phyloP scores from a whole-genome alignment of 371 early-diverging fungal genomes.

The Syncephalastrum monosporum region DNA sequence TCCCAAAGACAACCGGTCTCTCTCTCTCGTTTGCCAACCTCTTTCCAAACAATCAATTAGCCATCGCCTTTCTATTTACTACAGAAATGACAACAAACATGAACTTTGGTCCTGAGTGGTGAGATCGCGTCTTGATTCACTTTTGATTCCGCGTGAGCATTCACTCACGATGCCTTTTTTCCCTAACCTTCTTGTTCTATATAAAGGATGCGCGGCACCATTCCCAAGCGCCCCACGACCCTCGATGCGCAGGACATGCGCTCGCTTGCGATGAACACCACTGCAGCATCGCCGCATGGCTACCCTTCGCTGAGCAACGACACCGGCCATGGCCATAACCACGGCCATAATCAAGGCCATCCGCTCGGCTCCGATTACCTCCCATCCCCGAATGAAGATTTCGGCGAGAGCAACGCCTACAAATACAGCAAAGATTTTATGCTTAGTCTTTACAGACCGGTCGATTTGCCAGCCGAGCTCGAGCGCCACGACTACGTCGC shows the following conservation, averaged over 20 bases:
- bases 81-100: conserved; percentile 65
- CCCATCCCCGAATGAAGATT: conserved; percentile 7
- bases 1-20: conserved; percentile 1
- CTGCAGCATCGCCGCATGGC: conserved; percentile 18
- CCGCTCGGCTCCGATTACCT: background rate
- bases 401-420: conserved; percentile 47
- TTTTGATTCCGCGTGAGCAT: background rate
- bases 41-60: background rate
- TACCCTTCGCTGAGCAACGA: conserved; percentile 8
- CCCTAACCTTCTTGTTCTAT: conserved; percentile 1
- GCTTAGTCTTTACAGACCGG: conserved; percentile 71
- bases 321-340: background rate
- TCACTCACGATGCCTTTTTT: background rate
- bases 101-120: conserved; percentile 90
- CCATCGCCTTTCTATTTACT: background rate
- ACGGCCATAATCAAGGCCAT: background rate
- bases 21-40: background rate
- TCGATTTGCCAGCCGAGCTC: conserved; percentile 65
- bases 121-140: conserved; percentile 1
- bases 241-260: conserved; percentile 19
- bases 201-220: conserved; percentile 47
- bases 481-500: conserved; percentile 73
- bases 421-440: conserved; percentile 81
- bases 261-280: conserved; percentile 10
- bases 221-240: conserved; percentile 31